A percentile compares a stretch with the other conserved stretches of the same genome.
These are phyloP conservation scores for Plasmodium coatneyi DNA, from an alignment of 169 alveolate species.

Conservation along the genomic window DNA sequence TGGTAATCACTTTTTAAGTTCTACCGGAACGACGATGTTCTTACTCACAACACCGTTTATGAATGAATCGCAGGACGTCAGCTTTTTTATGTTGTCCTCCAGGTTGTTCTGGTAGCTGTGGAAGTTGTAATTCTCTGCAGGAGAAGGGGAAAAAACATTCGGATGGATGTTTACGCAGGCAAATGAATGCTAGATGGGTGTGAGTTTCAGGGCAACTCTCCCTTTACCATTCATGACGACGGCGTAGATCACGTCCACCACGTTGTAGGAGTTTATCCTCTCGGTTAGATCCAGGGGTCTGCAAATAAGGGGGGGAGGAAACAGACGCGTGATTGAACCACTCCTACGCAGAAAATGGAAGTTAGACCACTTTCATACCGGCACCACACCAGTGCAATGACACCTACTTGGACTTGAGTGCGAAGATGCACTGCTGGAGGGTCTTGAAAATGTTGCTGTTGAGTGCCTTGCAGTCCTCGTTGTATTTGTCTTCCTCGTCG, in stretches of 20 bases:
- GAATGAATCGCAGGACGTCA: slow-evolving; percentile 8
- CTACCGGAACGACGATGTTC: slow-evolving; percentile 37
- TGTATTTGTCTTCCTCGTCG: slow-evolving; percentile 59
- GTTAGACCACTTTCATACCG: background rate
- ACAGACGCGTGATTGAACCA: background rate
- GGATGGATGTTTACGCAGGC: background rate
- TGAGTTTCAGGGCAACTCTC: background rate
- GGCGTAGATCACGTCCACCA: slow-evolving; percentile 37
- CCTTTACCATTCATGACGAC: slow-evolving; percentile 38
- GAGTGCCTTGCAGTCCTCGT: slow-evolving; percentile 16
- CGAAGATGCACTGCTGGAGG: slow-evolving; percentile 39
- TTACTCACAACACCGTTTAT: slow-evolving; percentile 15
- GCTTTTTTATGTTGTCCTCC: slow-evolving; percentile 27
- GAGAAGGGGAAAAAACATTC: background rate
- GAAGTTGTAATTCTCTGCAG: slow-evolving; percentile 41
- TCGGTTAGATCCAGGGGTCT: slow-evolving; percentile 34
- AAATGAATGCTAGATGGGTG: background rate
- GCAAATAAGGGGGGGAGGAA: background rate
- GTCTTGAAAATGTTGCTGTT: slow-evolving; percentile 17
- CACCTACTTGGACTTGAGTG: slow-evolving; percentile 53
- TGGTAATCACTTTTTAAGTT: slow-evolving; percentile 4
- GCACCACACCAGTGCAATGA: background rate
- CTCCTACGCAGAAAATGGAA: too few relatives aligned
- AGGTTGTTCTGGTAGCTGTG: slow-evolving; percentile 33
- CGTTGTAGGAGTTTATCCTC: slow-evolving; percentile 25